Percentiles rank a stretch among this genome's conserved stretches.
Conservation (phyloP, 345 rosid species). For the Iberis pinnata region DNA sequence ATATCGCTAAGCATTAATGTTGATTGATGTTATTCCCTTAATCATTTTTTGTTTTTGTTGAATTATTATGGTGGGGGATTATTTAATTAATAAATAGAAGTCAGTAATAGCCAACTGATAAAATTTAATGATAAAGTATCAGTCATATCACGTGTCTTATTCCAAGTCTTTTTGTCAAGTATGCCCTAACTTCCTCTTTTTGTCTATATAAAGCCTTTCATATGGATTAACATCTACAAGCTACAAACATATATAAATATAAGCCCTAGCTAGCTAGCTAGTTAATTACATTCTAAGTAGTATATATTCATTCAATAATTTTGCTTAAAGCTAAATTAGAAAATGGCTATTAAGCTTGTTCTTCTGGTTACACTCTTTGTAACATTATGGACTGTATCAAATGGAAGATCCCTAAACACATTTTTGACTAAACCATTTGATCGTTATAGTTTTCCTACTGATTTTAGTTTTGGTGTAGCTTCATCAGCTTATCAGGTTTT, state of each 20-base stretch:
- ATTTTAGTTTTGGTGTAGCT: conserved; percentile 28
- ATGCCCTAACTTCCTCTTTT: neutral
- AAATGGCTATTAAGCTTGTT: conserved; percentile 11
- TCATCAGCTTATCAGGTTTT: conserved; percentile 31
- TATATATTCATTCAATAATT: neutral
- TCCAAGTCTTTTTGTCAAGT: neutral
- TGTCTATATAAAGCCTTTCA: neutral
- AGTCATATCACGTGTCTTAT: too few species aligned
- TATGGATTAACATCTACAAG: neutral
- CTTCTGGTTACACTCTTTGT: conserved; percentile 4
- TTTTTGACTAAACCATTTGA: neutral
- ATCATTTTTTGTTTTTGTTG: too few species aligned
- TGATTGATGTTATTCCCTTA: too few species aligned
- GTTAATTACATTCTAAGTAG: neutral
- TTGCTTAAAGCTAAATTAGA: neutral
- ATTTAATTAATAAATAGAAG: too few species aligned
- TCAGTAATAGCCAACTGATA: too few species aligned
- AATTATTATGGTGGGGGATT: too few species aligned
- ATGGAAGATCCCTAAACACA: conserved; percentile 14
- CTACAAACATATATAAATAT: neutral
- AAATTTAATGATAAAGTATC: too few species aligned
- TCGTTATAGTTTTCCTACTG: conserved; percentile 23
- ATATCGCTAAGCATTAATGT: too few species aligned
- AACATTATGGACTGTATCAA: conserved; percentile 4
- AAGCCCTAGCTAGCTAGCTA: too few species aligned